Evolutionary conservation across 2,329 filamentous ascomycete species (phyloP).

Genomic region (Aspergillus novofumigatus): DNA sequence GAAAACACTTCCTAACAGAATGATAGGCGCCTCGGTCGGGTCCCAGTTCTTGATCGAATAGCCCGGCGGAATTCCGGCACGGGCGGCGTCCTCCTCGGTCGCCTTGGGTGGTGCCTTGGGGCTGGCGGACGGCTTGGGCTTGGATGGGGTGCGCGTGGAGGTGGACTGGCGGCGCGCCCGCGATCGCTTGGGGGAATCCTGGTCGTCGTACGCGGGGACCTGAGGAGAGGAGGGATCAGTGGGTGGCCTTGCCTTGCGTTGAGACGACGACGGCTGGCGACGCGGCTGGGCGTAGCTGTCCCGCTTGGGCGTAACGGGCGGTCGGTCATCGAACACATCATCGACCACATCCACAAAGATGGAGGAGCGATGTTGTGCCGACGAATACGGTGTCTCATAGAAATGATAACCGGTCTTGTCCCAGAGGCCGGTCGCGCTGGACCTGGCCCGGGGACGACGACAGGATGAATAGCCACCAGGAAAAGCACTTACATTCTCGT

Average conservation of each 20-base stretch:
- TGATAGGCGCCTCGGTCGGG: constrained; percentile 85
- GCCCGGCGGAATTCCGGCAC: constrained; percentile 71
- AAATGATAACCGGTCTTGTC: constrained; percentile 11
- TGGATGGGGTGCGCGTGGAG: constrained; percentile 42
- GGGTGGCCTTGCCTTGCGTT: constrained; percentile 40
- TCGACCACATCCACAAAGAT: constrained; percentile 55
- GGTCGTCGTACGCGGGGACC: constrained; percentile 55
- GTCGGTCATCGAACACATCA: constrained; percentile 48
- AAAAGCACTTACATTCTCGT: constrained; percentile 66
- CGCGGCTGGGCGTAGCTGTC: constrained; percentile 17
- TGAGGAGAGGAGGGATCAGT: constrained; percentile 51
- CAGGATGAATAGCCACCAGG: constrained; percentile 36
- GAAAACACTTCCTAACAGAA: constrained; percentile 91
- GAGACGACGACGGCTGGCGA: constrained; percentile 29
- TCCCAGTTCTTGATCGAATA: constrained; percentile 99
- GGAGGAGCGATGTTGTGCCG: constrained; percentile 46
- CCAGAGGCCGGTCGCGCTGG: constrained; percentile 27
- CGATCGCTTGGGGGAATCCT: constrained; percentile 43
- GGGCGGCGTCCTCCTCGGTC: constrained; percentile 61
- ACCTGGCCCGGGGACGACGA: constrained; percentile 48
- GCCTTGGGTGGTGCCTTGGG: constrained; percentile 47
- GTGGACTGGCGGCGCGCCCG: constrained; percentile 54
- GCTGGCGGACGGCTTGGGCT: constrained; percentile 37
- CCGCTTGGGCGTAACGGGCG: constrained; percentile 18
- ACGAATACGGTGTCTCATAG: constrained; percentile 24